These are phyloP conservation scores for Plectosphaerella cucumerina DNA, from an alignment of 2,329 filamentous ascomycete species.

Conservation along the genomic window DNA sequence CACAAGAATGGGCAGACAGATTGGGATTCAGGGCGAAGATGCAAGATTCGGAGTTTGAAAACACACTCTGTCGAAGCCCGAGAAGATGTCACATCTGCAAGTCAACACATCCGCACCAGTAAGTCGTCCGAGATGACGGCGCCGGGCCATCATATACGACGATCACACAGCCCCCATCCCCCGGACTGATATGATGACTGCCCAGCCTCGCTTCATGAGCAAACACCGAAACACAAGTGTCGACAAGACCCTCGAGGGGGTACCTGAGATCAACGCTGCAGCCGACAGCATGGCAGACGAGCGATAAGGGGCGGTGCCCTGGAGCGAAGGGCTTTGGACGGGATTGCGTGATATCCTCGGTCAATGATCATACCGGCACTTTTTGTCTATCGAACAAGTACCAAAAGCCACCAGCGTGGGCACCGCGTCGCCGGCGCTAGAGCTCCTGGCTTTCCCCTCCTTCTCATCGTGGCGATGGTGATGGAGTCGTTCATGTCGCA, in stretches of 20 bases:
- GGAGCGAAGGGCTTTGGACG: constrained; percentile 1
- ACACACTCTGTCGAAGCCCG: background rate
- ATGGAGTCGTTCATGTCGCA: background rate
- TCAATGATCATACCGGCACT: background rate
- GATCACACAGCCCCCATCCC: background rate
- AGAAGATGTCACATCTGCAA: background rate
- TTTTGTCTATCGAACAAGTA: too few relatives aligned
- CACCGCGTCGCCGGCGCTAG: too few relatives aligned
- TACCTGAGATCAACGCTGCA: background rate
- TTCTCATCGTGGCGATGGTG: background rate
- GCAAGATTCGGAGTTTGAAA: background rate
- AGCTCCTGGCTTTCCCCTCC: too few relatives aligned
- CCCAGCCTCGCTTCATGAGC: background rate
- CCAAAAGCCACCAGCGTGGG: too few relatives aligned
- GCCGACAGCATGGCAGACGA: background rate
- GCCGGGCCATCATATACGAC: background rate
- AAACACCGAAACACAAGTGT: background rate
- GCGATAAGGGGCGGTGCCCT: background rate
- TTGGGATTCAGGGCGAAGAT: too few relatives aligned
- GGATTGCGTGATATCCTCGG: constrained; percentile 1
- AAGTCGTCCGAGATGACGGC: background rate
- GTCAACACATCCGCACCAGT: background rate
- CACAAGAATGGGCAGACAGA: too few relatives aligned
- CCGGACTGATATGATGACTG: background rate
- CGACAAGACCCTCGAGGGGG: background rate